Base-by-base conservation (phyloP, 129 eudicot species). In the Pseudognaphalium luteoalbum region DNA sequence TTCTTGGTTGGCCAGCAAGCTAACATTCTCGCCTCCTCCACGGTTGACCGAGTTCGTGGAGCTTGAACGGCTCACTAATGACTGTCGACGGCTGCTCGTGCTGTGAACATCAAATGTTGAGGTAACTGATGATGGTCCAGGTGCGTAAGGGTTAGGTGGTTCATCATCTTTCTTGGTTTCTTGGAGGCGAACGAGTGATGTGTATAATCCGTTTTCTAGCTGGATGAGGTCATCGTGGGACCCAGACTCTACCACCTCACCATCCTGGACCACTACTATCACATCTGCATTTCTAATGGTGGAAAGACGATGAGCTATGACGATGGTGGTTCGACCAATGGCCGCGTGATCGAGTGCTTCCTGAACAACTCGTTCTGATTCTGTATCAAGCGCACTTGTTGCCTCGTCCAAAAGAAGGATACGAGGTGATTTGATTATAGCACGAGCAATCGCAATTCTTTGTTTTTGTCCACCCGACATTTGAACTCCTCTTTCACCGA, bases 381-480 rank as follows among this genome's bases (percentile, higher is more conserved):
- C 97, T 0, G 97, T 86, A 85, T 95, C 99, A 0, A 95, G 81
- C 9, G 99, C 97, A 30, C 99, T 95, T 16, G 99, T 95, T 35
- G 99, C 99, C 86, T 95, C 99, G 35, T 95, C 99, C 6, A 95
- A 87, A 1, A 95, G 89, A 63, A 95, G 99, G 34, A 95, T 91
- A 50, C 89, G 94, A 10, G 99, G 99, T 21, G 89, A 81, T 78
- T 90, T 90, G 57, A 95, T 89, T 65, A 91, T 86, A 17, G 99
- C 97, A 76, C 99, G 85, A 0, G 99, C 99, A 63, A 95, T 95
- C 8, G 97, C 99, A 22, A 95, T 95, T 83, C 99, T 84, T 75
- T 95, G 99, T 81, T 95, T 95, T 73, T 95, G 96, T 6, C 99
- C 99, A 20, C 99, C 99, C 1, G 99, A 95, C 94, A 95, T 84